Percentiles rank a stretch among this genome's conserved stretches.
phyloP scores from a whole-genome alignment of 148 eudicot genomes.

The Dianthus caryophyllus region DNA sequence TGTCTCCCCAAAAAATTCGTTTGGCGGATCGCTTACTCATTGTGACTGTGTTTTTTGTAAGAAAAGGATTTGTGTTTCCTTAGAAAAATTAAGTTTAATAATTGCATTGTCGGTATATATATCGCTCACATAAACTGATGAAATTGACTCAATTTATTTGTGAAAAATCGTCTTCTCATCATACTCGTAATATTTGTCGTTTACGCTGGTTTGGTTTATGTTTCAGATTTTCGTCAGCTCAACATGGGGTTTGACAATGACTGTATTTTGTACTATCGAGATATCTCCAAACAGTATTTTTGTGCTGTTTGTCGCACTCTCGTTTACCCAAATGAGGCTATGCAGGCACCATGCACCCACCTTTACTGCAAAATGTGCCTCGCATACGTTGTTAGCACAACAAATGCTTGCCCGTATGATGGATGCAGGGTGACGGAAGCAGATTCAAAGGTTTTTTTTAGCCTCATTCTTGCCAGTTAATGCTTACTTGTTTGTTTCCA shows the following conservation, averaged over 20 bases:
- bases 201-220: background rate
- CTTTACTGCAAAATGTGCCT: constrained; percentile 92
- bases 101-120: background rate
- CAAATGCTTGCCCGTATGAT: constrained; percentile 87
- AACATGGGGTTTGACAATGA: constrained; percentile 95
- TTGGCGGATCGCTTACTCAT: background rate
- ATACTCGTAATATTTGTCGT: background rate
- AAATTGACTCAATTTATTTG: background rate
- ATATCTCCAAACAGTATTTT: constrained; percentile 85
- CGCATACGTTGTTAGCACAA: constrained; percentile 63
- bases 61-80: background rate
- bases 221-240: constrained; percentile 10
- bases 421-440: constrained; percentile 87
- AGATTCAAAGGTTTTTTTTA: constrained; percentile 64
- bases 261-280: constrained; percentile 75
- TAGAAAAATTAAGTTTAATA: background rate
- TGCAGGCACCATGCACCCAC: constrained; percentile 86
- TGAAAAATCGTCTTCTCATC: background rate
- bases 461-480: background rate
- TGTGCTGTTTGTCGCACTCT: constrained; percentile 92
- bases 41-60: background rate
- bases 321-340: constrained; percentile 85
- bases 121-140: background rate
- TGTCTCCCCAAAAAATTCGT: background rate
- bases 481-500: constrained; percentile 7